These are phyloP conservation scores for Sphaerulina musiva DNA, from an alignment of 2,329 filamentous ascomycete species.

Conservation along the genomic window DNA sequence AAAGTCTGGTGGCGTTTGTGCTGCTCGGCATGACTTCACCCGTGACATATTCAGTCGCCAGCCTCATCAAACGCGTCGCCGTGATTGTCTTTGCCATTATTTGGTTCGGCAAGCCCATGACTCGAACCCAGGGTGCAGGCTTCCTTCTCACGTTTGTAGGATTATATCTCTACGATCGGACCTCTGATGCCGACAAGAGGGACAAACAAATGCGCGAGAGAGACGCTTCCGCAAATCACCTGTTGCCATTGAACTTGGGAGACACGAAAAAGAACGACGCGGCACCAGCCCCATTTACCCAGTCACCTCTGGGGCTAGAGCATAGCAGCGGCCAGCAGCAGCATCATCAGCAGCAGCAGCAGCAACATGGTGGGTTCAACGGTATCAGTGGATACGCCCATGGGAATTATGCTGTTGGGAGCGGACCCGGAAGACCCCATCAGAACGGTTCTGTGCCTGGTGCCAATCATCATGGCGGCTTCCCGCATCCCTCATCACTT, in stretches of 20 bases:
- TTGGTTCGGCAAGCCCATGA: constrained; percentile 92
- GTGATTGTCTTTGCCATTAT: constrained; percentile 91
- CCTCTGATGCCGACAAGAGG: constrained; percentile 78
- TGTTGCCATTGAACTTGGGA: constrained; percentile 58
- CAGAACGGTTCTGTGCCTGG: constrained; percentile 8
- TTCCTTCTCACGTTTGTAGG: constrained; percentile 86
- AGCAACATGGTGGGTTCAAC: constrained; percentile 10
- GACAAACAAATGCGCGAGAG: constrained; percentile 65
- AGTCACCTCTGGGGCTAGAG: constrained; percentile 19
- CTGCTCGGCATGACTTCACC: constrained; percentile 89
- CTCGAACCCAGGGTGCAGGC: constrained; percentile 70
- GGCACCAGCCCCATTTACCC: constrained; percentile 13
- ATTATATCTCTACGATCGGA: constrained; percentile 91
- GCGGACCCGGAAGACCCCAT: constrained; percentile 21
- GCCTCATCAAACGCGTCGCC: constrained; percentile 92
- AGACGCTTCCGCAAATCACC: constrained; percentile 54
- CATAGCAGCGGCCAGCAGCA: constrained; percentile 6
- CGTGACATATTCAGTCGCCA: constrained; percentile 94
- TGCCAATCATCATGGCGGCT: constrained; percentile 14
- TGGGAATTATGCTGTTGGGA: constrained; percentile 19
- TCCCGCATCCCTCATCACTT: constrained; percentile 39
- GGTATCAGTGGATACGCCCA: constrained; percentile 29
- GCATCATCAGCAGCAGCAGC: too few relatives aligned
- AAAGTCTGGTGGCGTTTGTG: constrained; percentile 92
- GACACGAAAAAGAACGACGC: constrained; percentile 33